These are phyloP conservation scores for Zasmidium citrigriseum DNA, from an alignment of 2,329 filamentous ascomycete genomes.

Conservation along the genomic window DNA sequence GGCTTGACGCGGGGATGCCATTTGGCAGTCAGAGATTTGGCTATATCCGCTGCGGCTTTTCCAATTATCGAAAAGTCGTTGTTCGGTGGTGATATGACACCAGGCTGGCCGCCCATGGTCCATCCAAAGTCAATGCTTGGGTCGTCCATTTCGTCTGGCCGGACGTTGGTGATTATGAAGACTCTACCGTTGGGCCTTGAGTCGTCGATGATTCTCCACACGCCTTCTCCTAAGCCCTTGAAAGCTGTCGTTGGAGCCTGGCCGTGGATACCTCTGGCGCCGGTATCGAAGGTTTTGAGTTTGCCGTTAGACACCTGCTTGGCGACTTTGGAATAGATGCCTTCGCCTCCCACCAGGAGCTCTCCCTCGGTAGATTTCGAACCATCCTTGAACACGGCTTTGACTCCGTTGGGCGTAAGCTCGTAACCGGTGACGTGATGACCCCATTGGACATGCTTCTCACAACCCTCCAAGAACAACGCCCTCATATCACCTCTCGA, in stretches of 20 bases:
- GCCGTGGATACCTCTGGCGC: constrained; percentile 65
- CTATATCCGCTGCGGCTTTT: constrained; percentile 57
- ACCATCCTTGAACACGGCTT: constrained; percentile 61
- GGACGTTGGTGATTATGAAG: constrained; percentile 65
- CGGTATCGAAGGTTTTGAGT: constrained; percentile 64
- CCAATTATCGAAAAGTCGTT: constrained; percentile 62
- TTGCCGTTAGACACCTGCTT: constrained; percentile 60
- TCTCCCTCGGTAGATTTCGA: constrained; percentile 59
- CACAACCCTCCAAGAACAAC: constrained; percentile 59
- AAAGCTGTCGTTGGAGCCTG: constrained; percentile 65
- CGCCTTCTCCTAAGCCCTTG: constrained; percentile 63
- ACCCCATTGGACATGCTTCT: constrained; percentile 57
- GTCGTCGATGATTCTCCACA: constrained; percentile 58
- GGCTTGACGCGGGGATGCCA: constrained; percentile 60
- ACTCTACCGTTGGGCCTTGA: constrained; percentile 49
- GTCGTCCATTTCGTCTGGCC: constrained; percentile 61
- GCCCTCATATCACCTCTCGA: constrained; percentile 64
- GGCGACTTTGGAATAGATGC: constrained; percentile 62
- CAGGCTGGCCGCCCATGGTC: constrained; percentile 62
- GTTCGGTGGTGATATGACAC: constrained; percentile 59
- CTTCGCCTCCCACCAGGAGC: constrained; percentile 63
- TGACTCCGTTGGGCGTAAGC: constrained; percentile 55
- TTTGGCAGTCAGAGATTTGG: constrained; percentile 53
- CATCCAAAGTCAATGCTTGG: constrained; percentile 61
- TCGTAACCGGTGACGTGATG: constrained; percentile 62